Evolutionary conservation across 108 stramenopile species (phyloP), one percentile per base, ranked within the genome.

Genomic region (Conticribra weissflogii): DNA sequence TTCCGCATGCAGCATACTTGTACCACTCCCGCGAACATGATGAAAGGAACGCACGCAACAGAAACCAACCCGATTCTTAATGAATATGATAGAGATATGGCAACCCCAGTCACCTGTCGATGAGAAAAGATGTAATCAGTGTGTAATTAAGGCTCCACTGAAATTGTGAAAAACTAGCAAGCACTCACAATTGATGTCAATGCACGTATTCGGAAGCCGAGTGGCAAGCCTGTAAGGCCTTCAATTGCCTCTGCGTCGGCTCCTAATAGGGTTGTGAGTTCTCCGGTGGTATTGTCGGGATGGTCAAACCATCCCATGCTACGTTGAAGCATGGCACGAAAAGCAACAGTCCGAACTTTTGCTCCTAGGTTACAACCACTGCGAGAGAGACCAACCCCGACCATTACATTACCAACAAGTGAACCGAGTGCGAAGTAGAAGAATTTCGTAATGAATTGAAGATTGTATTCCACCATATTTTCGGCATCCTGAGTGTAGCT

Each of bases 291-390:
- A 29, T 74, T 57, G 12, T 79, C 59, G 21, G 74, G 29, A 27
- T 65, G 31, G 32, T 79, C 78, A 47, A 74, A 79, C 78, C 78
- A 79, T 1, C 78, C 78, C 72, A 79, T 74, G 3, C 51, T 54
- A 2, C 60, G 54, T 34, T 68, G 25, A 5, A 79, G 59, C 72
- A 79, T 79, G 0, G 53, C 27, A 47, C 57, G 44, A 59, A 79
- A 79, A 2, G 73, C 66, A 33, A 32, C 16, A 19, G 9, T 53
- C 5, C 78, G 72, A 41, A 79, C 19, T 27, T 71, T 59, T 3
- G 64, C 55, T 3, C 72, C 72, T 28, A 79, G 71, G 29, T 73
- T 72, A 61, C 61, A 54, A 5, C 73, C 78, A 30, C 67, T 69
- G 25, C 66, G 49, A 3, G 66, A 61, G n/a, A 79, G 51, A 14